phyloP scores from a whole-genome alignment of 2,329 filamentous ascomycete species.

The Aspergillus flavus region DNA sequence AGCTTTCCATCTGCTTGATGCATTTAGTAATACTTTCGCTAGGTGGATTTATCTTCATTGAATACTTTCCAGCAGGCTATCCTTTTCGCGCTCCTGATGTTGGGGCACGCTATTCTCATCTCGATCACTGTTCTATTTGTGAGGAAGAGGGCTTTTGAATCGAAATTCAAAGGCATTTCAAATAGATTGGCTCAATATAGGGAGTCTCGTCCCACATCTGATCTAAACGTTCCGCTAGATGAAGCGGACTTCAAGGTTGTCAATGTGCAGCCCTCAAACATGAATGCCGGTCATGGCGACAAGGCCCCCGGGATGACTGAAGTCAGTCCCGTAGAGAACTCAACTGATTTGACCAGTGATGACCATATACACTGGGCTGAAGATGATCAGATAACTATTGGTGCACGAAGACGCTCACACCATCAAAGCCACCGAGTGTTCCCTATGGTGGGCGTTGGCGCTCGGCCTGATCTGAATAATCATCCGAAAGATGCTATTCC shows the following conservation, averaged over 20 bases:
- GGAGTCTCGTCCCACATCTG: not conserved
- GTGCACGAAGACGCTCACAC: conserved; percentile 15
- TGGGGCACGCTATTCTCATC: conserved; percentile 69
- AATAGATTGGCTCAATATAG: conserved; percentile 29
- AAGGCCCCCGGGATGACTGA: conserved; percentile 11
- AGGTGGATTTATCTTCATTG: conserved; percentile 57
- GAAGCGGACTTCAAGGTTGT: not conserved
- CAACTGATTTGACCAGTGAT: not conserved
- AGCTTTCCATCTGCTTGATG: not conserved
- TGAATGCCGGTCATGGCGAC: not conserved
- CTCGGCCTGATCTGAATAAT: conserved; percentile 37
- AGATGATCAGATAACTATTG: conserved; percentile 34
- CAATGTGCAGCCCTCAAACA: not conserved
- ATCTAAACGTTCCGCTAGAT: not conserved
- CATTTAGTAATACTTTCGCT: conserved; percentile 7
- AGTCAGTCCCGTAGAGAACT: conserved; percentile 3
- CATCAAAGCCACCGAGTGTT: conserved; percentile 34
- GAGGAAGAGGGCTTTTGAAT: conserved; percentile 64
- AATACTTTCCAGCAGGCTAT: conserved; percentile 70
- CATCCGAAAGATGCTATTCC: conserved; percentile 34
- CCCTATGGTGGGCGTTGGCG: conserved; percentile 39
- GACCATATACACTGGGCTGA: conserved; percentile 31
- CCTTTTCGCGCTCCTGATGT: conserved; percentile 65
- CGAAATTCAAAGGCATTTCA: conserved; percentile 59
- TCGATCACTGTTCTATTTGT: conserved; percentile 65